Conservation (phyloP, 768 basidiomycete species). For the Tricholoma sp. region DNA sequence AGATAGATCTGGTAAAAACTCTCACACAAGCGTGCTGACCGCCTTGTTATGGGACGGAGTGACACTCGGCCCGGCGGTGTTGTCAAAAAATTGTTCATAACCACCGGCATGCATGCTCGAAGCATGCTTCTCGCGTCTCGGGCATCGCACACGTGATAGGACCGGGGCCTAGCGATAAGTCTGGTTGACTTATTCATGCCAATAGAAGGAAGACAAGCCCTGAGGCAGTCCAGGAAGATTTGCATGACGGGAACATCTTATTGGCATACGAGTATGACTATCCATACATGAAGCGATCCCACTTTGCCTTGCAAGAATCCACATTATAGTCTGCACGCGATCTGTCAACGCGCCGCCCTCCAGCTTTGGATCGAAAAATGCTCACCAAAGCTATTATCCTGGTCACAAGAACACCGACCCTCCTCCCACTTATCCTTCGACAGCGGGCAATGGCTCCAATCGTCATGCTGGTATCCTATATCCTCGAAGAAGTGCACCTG, state of each 20-base stretch:
- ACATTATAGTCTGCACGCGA: background rate
- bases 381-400: conserved; percentile 56
- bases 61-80: too few relatives aligned
- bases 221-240: too few relatives aligned
- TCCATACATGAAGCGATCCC: background rate
- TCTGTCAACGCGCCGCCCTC: background rate
- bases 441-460: conserved; percentile 68
- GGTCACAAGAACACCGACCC: conserved; percentile 63
- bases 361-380: background rate
- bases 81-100: too few relatives aligned
- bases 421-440: conserved; percentile 38
- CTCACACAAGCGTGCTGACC: too few relatives aligned
- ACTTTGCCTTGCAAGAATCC: background rate
- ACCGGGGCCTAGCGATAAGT: too few relatives aligned
- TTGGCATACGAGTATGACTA: background rate
- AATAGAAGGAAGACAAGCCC: too few relatives aligned
- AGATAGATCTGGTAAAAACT: too few relatives aligned
- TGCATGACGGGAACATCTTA: background rate
- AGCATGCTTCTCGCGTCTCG: too few relatives aligned
- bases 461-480: conserved; percentile 79
- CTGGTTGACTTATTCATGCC: too few relatives aligned
- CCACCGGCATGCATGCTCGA: too few relatives aligned
- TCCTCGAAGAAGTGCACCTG: conserved; percentile 79
- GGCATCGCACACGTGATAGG: too few relatives aligned
- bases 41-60: too few relatives aligned